Evolutionary conservation across 2,329 filamentous ascomycete genomes (phyloP).

Genomic region (Fusarium gaditjirri): DNA sequence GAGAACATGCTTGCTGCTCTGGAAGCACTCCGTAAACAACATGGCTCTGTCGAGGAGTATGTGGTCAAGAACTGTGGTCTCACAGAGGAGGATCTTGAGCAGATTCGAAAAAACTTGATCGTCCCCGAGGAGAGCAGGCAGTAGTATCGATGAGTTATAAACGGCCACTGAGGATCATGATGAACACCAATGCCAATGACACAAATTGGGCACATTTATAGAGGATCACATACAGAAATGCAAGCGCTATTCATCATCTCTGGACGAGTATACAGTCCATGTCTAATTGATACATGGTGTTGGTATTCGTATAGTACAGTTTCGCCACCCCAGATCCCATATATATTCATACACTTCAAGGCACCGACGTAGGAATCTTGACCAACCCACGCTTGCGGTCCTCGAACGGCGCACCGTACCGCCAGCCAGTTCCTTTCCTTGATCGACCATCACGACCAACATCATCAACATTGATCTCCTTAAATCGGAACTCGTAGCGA

Average conservation of each 20-base stretch:
- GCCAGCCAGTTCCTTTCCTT: conserved; percentile 65
- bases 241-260: conserved; percentile 20
- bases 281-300: conserved; percentile 38
- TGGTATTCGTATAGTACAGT: conserved; percentile 45
- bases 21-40: conserved; percentile 66
- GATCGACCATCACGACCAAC: conserved; percentile 65
- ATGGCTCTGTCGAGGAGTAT: conserved; percentile 73
- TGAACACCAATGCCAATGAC: background rate
- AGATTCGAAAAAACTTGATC: conserved; percentile 61
- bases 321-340: conserved; percentile 26
- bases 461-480: conserved; percentile 66
- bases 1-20: conserved; percentile 62
- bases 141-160: background rate
- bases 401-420: conserved; percentile 71
- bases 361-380: conserved; percentile 74
- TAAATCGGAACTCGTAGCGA: conserved; percentile 73
- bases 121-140: conserved; percentile 46
- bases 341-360: conserved; percentile 50
- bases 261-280: conserved; percentile 18
- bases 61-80: conserved; percentile 68
- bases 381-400: conserved; percentile 72
- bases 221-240: background rate
- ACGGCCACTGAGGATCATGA: background rate
- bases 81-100: conserved; percentile 63
- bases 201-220: background rate